Percentiles rank a stretch among this genome's conserved stretches.
Evolutionary conservation across 1,284 basidiomycete species (phyloP).

Genomic region (Rhodotorula sp.): DNA sequence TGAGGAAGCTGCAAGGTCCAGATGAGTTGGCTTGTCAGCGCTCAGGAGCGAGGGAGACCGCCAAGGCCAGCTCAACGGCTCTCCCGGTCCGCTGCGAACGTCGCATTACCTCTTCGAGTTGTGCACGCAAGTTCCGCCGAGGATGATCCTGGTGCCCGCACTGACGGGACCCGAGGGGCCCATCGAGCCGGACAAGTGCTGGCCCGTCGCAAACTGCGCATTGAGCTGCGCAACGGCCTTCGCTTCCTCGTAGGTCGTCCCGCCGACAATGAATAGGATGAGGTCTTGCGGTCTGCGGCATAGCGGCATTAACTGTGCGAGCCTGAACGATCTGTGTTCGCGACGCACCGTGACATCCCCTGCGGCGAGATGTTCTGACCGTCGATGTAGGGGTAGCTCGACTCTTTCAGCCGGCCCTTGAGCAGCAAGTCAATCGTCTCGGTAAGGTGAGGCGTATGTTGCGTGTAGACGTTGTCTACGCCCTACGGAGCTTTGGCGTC

Average conservation of each 20-base stretch:
- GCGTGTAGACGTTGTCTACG: slow-evolving; percentile 98
- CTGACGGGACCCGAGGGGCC: slow-evolving; percentile 45
- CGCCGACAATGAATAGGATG: slow-evolving; percentile 91
- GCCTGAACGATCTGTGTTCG: too few relatives aligned
- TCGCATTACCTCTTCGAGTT: slow-evolving; percentile 75
- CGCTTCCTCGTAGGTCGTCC: slow-evolving; percentile 90
- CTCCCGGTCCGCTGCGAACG: too few relatives aligned
- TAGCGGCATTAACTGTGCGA: too few relatives aligned
- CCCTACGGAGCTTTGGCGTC: slow-evolving; percentile 57
- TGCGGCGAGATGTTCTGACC: slow-evolving; percentile 53
- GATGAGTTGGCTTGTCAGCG: not conserved
- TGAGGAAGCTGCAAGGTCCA: slow-evolving; percentile 26
- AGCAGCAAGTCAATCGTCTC: slow-evolving; percentile 89
- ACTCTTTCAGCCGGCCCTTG: slow-evolving; percentile 79
- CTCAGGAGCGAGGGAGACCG: not conserved
- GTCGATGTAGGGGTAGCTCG: slow-evolving; percentile 85
- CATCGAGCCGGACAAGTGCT: slow-evolving; percentile 44
- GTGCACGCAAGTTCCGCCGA: slow-evolving; percentile 89
- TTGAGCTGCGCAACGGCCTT: slow-evolving; percentile 78
- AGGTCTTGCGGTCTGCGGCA: slow-evolving; percentile 77
- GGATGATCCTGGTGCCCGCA: slow-evolving; percentile 67
- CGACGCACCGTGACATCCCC: slow-evolving; percentile 14
- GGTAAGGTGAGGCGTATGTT: slow-evolving; percentile 89
- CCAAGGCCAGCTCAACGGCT: too few relatives aligned
- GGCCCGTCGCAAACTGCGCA: slow-evolving; percentile 60